These are phyloP conservation scores for Kokia cookei DNA, from an alignment of 441 rosid genomes.

Conservation along the genomic window DNA sequence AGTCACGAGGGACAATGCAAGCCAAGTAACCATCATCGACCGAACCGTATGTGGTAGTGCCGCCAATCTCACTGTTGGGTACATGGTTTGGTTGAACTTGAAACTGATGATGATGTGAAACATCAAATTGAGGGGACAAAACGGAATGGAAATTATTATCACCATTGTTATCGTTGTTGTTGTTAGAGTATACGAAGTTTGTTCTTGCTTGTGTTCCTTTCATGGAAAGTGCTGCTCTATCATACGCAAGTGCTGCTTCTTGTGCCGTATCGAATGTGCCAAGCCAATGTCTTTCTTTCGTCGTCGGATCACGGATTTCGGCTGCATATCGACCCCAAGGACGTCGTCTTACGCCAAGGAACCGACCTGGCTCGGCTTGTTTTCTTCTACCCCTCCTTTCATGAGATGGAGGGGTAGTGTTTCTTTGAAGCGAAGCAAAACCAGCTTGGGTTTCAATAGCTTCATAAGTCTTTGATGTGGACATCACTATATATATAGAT, in stretches of 20 bases:
- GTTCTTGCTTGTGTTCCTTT: conserved; percentile 87
- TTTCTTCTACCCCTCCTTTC: conserved; percentile 79
- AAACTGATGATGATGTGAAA: conserved; percentile 34
- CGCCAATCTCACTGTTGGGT: conserved; percentile 9
- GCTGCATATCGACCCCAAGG: conserved; percentile 98
- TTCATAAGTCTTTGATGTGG: conserved; percentile 36
- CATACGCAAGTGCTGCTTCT: conserved; percentile 90
- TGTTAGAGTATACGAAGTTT: conserved; percentile 57
- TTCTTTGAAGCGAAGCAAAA: conserved; percentile 54
- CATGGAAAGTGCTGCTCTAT: conserved; percentile 87
- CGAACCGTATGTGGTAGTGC: conserved; percentile 14
- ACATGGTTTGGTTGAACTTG: conserved; percentile 13
- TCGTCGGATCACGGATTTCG: conserved; percentile 83
- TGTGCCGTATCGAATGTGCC: conserved; percentile 94
- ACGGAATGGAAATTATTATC: conserved; percentile 31
- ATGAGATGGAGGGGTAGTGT: conserved; percentile 39
- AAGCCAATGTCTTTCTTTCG: conserved; percentile 92
- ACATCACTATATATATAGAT: conserved; percentile 18
- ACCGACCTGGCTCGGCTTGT: conserved; percentile 82
- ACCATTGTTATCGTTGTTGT: conserved; percentile 3
- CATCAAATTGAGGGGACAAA: conserved; percentile 31
- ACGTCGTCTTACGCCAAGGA: conserved; percentile 78
- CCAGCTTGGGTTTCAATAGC: conserved; percentile 32
- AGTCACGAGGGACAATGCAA: conserved; percentile 85
- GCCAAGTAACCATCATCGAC: conserved; percentile 70